These are phyloP conservation scores for Fusarium robinianum DNA, from an alignment of 2,329 filamentous ascomycete genomes.

Conservation along the genomic window DNA sequence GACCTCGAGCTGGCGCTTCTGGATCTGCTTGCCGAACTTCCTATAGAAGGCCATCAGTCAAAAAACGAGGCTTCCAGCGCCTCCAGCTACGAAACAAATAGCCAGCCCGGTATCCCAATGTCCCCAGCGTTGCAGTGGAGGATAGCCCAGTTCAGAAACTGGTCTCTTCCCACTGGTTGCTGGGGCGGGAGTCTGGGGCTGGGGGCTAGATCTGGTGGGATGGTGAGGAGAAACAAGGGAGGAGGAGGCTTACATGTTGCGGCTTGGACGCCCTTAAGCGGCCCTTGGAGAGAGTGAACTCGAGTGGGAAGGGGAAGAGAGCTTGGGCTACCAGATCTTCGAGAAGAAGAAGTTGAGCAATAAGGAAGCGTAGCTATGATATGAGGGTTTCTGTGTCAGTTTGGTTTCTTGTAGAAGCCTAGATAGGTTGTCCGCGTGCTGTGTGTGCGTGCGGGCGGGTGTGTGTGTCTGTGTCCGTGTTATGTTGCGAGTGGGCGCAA, in stretches of 20 bases:
- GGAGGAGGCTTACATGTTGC: constrained; percentile 43
- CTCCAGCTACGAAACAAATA: constrained; percentile 8
- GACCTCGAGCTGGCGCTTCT: constrained; percentile 98
- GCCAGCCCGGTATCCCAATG: constrained; percentile 2
- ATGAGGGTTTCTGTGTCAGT: constrained; percentile 31
- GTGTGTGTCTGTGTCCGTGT: too few relatives aligned
- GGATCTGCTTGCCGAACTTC: constrained; percentile 99
- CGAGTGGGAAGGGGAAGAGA: constrained; percentile 12
- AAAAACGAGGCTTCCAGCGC: constrained; percentile 8
- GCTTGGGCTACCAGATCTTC: constrained; percentile 10
- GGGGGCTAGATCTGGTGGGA: constrained; percentile 5
- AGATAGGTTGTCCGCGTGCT: too few relatives aligned
- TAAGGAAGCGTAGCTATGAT: constrained; percentile 31
- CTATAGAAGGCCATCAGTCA: constrained; percentile 53
- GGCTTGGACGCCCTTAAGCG: constrained; percentile 33
- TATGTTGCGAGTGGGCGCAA: constrained; percentile 23
- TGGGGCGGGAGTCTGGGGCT: constrained; percentile 5
- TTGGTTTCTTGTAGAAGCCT: constrained; percentile 27
- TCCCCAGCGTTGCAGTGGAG: constrained; percentile 5
- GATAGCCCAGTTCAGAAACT: constrained; percentile 3
- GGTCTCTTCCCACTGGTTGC: constrained; percentile 8
- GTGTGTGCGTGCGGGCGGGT: too few relatives aligned
- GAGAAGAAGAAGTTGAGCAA: constrained; percentile 11
- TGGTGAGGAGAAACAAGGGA: constrained; percentile 9
- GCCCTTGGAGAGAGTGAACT: constrained; percentile 24